These are phyloP conservation scores for Solanum dulcamara DNA, from an alignment of 257 asterid species.

Conservation along the genomic window DNA sequence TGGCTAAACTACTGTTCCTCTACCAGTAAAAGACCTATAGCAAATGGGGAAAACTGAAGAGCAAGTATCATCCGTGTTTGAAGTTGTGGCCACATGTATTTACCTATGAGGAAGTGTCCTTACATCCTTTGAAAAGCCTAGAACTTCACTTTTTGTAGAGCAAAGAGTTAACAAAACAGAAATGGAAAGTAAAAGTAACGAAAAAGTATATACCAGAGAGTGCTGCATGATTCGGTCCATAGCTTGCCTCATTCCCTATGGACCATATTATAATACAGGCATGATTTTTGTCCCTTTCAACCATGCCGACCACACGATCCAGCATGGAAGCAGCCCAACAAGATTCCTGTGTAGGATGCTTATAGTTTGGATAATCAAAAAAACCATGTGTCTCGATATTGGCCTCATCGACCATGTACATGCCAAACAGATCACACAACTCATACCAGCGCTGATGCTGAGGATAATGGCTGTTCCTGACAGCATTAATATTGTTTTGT, in stretches of 20 bases:
- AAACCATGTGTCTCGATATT: conserved; percentile 97
- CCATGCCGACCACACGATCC: conserved; percentile 95
- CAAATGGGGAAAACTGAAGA: background rate
- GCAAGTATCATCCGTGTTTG: background rate
- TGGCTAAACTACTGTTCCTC: background rate
- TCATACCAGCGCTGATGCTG: conserved; percentile 96
- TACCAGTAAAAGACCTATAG: background rate
- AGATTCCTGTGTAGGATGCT: conserved; percentile 77
- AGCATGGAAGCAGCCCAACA: conserved; percentile 84
- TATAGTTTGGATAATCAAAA: conserved; percentile 48
- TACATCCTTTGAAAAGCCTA: background rate
- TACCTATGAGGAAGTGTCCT: background rate
- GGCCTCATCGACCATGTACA: conserved; percentile 99
- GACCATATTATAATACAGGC: conserved; percentile 92
- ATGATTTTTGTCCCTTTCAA: conserved; percentile 96
- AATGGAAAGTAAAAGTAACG: background rate
- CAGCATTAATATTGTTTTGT: conserved; percentile 88
- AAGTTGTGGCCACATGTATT: background rate
- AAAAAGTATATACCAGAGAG: conserved; percentile 54
- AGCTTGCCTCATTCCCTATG: conserved; percentile 86
- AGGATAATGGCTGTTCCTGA: conserved; percentile 95
- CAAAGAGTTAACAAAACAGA: background rate
- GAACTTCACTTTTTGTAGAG: background rate
- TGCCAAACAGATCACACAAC: conserved; percentile 93
- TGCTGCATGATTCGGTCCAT: conserved; percentile 94